Evolutionary conservation across 2,329 filamentous ascomycete species (phyloP).

Genomic region (Didymosphaeria variabile): DNA sequence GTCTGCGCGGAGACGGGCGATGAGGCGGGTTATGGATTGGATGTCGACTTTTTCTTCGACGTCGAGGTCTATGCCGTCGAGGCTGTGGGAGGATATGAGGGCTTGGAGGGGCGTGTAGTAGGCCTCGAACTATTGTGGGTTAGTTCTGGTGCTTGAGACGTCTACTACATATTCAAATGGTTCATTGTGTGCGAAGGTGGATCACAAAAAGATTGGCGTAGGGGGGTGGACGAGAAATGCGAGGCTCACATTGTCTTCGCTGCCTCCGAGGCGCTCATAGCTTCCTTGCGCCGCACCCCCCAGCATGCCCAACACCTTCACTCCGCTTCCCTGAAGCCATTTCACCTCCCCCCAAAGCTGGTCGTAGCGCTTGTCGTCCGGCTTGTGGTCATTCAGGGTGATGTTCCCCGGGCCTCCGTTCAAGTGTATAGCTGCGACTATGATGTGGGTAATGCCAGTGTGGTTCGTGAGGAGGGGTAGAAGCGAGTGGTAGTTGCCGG

Average conservation of each 20-base stretch:
- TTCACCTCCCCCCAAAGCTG: slow-evolving; percentile 82
- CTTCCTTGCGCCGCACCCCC: slow-evolving; percentile 84
- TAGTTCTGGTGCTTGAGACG: neutral
- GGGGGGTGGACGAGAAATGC: neutral
- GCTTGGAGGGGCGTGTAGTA: slow-evolving; percentile 76
- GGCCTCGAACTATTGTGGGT: slow-evolving; percentile 68
- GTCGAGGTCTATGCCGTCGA: slow-evolving; percentile 53
- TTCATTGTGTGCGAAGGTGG: neutral
- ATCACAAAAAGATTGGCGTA: neutral
- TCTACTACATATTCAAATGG: slow-evolving; percentile 8
- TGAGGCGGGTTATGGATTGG: slow-evolving; percentile 64
- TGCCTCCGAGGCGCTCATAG: slow-evolving; percentile 61
- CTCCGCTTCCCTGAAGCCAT: slow-evolving; percentile 74
- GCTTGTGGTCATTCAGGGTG: slow-evolving; percentile 82
- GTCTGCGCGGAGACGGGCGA: slow-evolving; percentile 63
- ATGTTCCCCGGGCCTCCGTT: slow-evolving; percentile 73
- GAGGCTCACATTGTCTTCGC: slow-evolving; percentile 40
- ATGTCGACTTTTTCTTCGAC: slow-evolving; percentile 77
- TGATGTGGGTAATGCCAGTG: slow-evolving; percentile 79
- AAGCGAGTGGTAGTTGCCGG: slow-evolving; percentile 66
- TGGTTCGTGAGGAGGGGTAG: slow-evolving; percentile 67
- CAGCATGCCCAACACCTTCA: slow-evolving; percentile 86
- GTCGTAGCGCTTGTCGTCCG: slow-evolving; percentile 71
- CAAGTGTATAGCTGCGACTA: slow-evolving; percentile 86
- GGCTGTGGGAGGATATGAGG: slow-evolving; percentile 66